phyloP scores from a whole-genome alignment of 306 rosid genomes.

The Vachellia collinsii region DNA sequence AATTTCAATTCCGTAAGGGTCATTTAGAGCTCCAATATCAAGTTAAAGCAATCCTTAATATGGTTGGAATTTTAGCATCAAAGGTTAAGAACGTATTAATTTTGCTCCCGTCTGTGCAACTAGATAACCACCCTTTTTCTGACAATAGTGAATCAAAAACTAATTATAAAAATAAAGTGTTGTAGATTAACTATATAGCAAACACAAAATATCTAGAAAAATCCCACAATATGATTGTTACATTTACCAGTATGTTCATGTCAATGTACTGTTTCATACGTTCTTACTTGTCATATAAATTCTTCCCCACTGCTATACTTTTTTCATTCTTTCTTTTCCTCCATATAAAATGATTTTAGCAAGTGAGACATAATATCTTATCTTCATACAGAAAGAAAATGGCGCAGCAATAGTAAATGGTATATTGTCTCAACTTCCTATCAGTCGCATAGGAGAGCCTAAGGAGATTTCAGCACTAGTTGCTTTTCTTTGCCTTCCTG shows the following conservation, averaged over 20 bases:
- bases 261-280: background rate
- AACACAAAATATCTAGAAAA: background rate
- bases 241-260: background rate
- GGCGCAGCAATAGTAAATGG: background rate
- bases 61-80: background rate
- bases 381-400: background rate
- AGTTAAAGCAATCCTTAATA: too few relatives aligned
- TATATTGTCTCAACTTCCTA: slow-evolving; percentile 33
- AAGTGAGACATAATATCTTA: background rate
- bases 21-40: too few relatives aligned
- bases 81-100: background rate
- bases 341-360: too few relatives aligned
- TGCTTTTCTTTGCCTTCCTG: slow-evolving; percentile 5
- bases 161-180: too few relatives aligned
- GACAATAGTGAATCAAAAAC: too few relatives aligned
- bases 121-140: too few relatives aligned
- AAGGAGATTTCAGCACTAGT: background rate
- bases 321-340: background rate
- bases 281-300: background rate
- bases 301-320: background rate
- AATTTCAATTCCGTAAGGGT: background rate
- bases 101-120: too few relatives aligned
- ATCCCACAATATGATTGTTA: background rate
- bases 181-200: background rate
- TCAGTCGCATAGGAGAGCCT: slow-evolving; percentile 23